Percentiles rank a stretch among this genome's conserved stretches.
Evolutionary conservation across 805 yeast genomes (phyloP).

Genomic region (Monosporozyma aerobia): DNA sequence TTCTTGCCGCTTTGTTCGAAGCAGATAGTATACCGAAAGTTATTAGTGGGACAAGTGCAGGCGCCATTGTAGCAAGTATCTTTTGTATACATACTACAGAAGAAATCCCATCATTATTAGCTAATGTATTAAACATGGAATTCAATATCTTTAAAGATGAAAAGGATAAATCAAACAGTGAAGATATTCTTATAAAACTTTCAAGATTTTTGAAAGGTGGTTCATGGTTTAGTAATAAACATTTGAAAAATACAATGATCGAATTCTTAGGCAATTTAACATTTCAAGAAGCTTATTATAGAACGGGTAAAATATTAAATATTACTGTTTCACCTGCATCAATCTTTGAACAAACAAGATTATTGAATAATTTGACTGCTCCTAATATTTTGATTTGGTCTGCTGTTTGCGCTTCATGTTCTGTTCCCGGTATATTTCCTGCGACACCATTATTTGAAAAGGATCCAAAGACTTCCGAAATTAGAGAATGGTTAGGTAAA

Average conservation of each 20-base stretch:
- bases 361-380: constrained; percentile 70
- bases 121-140: constrained; percentile 34
- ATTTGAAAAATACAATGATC: constrained; percentile 64
- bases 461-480: constrained; percentile 59
- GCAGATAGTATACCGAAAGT: constrained; percentile 72
- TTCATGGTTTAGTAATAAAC: constrained; percentile 74
- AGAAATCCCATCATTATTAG: constrained; percentile 52
- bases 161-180: constrained; percentile 41
- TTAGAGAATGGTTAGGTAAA: constrained; percentile 73
- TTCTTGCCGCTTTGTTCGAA: constrained; percentile 67
- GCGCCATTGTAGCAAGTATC: constrained; percentile 87
- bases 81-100: constrained; percentile 71
- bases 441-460: constrained; percentile 81
- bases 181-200: constrained; percentile 42
- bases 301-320: constrained; percentile 88
- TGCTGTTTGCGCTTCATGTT: constrained; percentile 88
- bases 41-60: constrained; percentile 91
- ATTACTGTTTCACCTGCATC: constrained; percentile 91
- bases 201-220: constrained; percentile 70
- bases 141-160: constrained; percentile 52
- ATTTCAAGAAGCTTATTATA: constrained; percentile 86
- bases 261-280: constrained; percentile 82
- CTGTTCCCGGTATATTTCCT: constrained; percentile 86
- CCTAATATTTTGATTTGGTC: constrained; percentile 80
- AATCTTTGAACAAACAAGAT: constrained; percentile 79